Percentiles rank a stretch among this genome's conserved stretches.
phyloP scores from a whole-genome alignment of 305 asterid genomes.

The Coffea humblotiana region DNA sequence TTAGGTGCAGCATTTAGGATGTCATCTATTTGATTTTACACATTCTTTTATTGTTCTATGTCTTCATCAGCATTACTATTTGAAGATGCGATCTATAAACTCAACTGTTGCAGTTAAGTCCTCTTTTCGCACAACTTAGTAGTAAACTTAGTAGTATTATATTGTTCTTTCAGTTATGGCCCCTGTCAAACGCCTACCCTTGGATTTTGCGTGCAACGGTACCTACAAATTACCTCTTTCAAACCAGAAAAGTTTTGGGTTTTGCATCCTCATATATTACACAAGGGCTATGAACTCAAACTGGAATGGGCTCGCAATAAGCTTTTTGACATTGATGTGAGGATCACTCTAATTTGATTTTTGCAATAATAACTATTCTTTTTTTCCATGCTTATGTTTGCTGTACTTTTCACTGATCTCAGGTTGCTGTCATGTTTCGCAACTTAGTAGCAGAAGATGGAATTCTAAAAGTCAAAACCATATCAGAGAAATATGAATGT shows the following conservation, averaged over 20 bases:
- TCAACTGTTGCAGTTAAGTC: neutral
- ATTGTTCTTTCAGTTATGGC: conserved; percentile 66
- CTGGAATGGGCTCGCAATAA: conserved; percentile 80
- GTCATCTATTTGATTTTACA: neutral
- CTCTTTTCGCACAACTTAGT: neutral
- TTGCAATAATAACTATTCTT: neutral
- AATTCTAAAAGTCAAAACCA: conserved; percentile 48
- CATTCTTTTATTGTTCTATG: too few species aligned
- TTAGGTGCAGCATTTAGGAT: neutral
- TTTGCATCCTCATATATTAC: conserved; percentile 67
- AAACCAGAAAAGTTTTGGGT: conserved; percentile 85
- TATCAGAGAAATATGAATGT: conserved; percentile 69
- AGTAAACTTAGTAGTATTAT: neutral
- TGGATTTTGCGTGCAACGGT: conserved; percentile 87
- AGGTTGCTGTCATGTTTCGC: conserved; percentile 69
- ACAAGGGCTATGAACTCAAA: conserved; percentile 78
- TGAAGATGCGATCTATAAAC: too few species aligned
- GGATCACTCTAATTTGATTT: conserved; percentile 29
- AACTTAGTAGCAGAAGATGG: conserved; percentile 64
- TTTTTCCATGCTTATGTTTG: conserved; percentile 20
- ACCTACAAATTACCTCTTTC: conserved; percentile 73
- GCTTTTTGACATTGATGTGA: conserved; percentile 79
- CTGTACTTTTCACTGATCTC: conserved; percentile 26
- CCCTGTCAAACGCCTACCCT: conserved; percentile 96
- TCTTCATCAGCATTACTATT: too few species aligned